A percentile compares a stretch with the other conserved stretches of the same genome.
Evolutionary conservation across 2,329 filamentous ascomycete species (phyloP).

Genomic region (Uncinocarpus reesii): DNA sequence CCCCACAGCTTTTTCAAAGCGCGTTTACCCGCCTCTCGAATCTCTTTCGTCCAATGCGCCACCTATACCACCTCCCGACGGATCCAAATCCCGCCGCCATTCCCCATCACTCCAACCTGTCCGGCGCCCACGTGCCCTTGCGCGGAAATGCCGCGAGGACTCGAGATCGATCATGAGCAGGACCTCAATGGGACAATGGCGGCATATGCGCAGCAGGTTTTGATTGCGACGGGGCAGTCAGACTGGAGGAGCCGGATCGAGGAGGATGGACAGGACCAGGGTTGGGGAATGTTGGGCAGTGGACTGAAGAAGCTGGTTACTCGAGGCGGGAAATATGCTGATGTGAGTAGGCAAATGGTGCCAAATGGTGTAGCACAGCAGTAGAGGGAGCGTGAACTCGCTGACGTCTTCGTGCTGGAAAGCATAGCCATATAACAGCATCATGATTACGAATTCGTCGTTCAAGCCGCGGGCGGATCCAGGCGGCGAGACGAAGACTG

Average conservation of each 20-base stretch:
- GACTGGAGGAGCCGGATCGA: conserved; percentile 83
- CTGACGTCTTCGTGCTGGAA: conserved; percentile 2
- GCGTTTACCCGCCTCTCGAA: neutral
- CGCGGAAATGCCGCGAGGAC: conserved; percentile 55
- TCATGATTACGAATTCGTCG: conserved; percentile 66
- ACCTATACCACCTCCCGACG: conserved; percentile 17
- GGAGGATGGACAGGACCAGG: conserved; percentile 53
- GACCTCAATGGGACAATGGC: conserved; percentile 67
- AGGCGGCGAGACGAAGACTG: conserved; percentile 16
- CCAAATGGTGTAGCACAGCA: too few relatives aligned
- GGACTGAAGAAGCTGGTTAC: conserved; percentile 60
- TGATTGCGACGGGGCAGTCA: conserved; percentile 67
- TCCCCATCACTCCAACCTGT: conserved; percentile 48
- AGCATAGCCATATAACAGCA: conserved; percentile 67
- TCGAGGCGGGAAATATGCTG: conserved; percentile 53
- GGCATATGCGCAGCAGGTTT: conserved; percentile 67
- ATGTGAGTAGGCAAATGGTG: conserved; percentile 44
- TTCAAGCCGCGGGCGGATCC: conserved; percentile 46
- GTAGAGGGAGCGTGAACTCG: neutral
- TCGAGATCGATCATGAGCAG: conserved; percentile 64
- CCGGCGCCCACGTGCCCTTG: conserved; percentile 69
- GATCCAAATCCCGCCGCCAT: conserved; percentile 32
- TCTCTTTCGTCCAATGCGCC: neutral
- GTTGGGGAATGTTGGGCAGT: conserved; percentile 44
- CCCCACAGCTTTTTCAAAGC: neutral